Evolutionary conservation across 495 filamentous ascomycete genomes (phyloP).

Genomic region (Tuber borchii): DNA sequence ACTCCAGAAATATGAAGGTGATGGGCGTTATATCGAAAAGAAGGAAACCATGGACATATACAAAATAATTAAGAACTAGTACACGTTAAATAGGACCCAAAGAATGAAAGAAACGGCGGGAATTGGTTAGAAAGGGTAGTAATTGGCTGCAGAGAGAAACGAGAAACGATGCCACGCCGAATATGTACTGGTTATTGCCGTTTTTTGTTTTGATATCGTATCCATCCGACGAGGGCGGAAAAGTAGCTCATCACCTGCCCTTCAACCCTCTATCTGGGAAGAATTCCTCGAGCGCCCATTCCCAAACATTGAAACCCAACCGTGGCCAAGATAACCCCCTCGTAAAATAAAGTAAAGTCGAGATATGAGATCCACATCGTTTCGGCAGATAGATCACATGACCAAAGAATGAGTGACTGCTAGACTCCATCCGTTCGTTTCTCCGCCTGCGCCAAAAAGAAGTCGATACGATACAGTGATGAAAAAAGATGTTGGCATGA

Average conservation of each 20-base stretch:
- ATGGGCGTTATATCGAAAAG: slow-evolving; percentile 1
- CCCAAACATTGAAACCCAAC: slow-evolving; percentile 29
- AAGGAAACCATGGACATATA: slow-evolving; percentile 34
- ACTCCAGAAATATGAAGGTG: slow-evolving; percentile 4
- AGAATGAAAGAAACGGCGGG: slow-evolving; percentile 27
- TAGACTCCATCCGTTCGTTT: slow-evolving; percentile 27
- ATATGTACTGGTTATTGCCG: slow-evolving; percentile 12
- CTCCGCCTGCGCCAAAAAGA: slow-evolving; percentile 21
- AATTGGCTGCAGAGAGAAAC: slow-evolving; percentile 12
- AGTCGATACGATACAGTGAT: slow-evolving; percentile 26
- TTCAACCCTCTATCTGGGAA: slow-evolving; percentile 11
- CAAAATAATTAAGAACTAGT: slow-evolving; percentile 28
- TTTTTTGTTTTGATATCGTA: slow-evolving; percentile 33
- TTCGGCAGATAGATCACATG: slow-evolving; percentile 27
- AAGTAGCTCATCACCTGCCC: slow-evolving; percentile 18
- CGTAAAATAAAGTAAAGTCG: slow-evolving; percentile 30
- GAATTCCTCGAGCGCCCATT: slow-evolving; percentile 4
- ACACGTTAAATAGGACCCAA: slow-evolving; percentile 25
- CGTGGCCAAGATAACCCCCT: slow-evolving; percentile 31
- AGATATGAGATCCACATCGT: slow-evolving; percentile 14
- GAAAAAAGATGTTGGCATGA: slow-evolving; percentile 28
- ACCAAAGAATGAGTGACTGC: slow-evolving; percentile 23
- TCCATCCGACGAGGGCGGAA: slow-evolving; percentile 7
- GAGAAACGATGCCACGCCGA: slow-evolving; percentile 14
- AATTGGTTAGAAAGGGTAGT: slow-evolving; percentile 1